phyloP scores from a whole-genome alignment of 805 yeast species.

The Torulaspora quercuum region DNA sequence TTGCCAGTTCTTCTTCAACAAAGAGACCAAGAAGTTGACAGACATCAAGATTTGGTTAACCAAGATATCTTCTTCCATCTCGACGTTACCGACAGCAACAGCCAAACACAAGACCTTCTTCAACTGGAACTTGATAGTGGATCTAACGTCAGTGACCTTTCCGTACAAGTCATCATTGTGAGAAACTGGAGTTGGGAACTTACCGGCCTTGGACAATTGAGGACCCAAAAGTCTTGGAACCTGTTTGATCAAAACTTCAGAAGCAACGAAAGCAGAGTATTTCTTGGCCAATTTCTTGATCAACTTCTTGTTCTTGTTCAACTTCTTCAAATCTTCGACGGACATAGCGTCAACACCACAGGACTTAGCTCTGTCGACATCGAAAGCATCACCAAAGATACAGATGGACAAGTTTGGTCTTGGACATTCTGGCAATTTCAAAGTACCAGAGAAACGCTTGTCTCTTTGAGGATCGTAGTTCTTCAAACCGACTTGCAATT shows the following conservation, averaged over 20 bases:
- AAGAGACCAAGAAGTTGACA: conserved; percentile 97
- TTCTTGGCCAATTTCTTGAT: conserved; percentile 99
- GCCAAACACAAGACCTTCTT: conserved; percentile 99
- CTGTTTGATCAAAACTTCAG: conserved; percentile 98
- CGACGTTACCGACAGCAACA: conserved; percentile 99
- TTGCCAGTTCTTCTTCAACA: conserved; percentile 99
- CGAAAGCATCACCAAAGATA: conserved; percentile 99
- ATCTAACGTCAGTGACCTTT: conserved; percentile 95
- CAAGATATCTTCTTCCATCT: conserved; percentile 95
- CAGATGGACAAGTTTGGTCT: conserved; percentile 99
- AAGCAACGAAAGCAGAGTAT: conserved; percentile 99
- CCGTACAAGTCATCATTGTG: conserved; percentile 97
- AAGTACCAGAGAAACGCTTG: conserved; percentile 99
- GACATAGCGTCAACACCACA: conserved; percentile 99
- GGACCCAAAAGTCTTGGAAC: conserved; percentile 99
- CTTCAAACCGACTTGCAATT: conserved; percentile 99
- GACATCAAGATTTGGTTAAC: conserved; percentile 98
- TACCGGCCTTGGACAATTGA: conserved; percentile 99
- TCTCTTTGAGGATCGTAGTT: conserved; percentile 99
- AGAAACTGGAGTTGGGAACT: conserved; percentile 99
- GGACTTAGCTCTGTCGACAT: conserved; percentile 99
- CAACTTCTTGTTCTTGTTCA: conserved; percentile 99
- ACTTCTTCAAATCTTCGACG: conserved; percentile 98
- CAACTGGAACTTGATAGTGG: conserved; percentile 99
- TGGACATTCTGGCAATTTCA: conserved; percentile 97